These are phyloP conservation scores for Helianthus annuus DNA, from an alignment of 129 eudicot species.

Conservation along the genomic window DNA sequence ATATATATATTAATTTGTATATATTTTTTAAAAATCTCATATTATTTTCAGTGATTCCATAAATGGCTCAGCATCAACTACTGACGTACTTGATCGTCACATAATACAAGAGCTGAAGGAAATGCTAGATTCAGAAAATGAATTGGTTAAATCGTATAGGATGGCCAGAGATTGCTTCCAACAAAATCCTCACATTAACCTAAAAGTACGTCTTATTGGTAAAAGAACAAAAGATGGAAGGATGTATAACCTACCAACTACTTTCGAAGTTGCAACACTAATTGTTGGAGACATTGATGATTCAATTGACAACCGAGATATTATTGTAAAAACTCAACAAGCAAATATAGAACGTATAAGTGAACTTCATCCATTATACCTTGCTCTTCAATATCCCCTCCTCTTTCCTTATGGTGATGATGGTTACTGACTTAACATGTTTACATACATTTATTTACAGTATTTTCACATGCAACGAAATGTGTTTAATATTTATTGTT, in stretches of 20 bases:
- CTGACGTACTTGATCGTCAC: neutral
- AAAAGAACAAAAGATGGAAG: neutral
- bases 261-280: neutral
- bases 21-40: too few species aligned
- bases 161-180: neutral
- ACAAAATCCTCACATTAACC: neutral
- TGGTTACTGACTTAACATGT: neutral
- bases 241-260: neutral
- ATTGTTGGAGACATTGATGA: neutral
- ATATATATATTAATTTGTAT: too few species aligned
- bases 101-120: neutral
- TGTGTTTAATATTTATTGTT: too few species aligned
- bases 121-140: neutral
- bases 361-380: neutral
- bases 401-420: neutral
- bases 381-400: neutral
- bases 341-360: neutral
- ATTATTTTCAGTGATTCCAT: neutral
- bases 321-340: neutral
- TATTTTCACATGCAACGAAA: too few species aligned
- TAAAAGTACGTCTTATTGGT: neutral
- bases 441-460: too few species aligned
- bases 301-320: neutral
- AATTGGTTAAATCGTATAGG: neutral
- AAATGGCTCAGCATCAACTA: neutral